Evolutionary conservation across 2,329 filamentous ascomycete genomes (phyloP), one percentile per base, ranked within the genome.

Genomic region (Davidsoniella australis): DNA sequence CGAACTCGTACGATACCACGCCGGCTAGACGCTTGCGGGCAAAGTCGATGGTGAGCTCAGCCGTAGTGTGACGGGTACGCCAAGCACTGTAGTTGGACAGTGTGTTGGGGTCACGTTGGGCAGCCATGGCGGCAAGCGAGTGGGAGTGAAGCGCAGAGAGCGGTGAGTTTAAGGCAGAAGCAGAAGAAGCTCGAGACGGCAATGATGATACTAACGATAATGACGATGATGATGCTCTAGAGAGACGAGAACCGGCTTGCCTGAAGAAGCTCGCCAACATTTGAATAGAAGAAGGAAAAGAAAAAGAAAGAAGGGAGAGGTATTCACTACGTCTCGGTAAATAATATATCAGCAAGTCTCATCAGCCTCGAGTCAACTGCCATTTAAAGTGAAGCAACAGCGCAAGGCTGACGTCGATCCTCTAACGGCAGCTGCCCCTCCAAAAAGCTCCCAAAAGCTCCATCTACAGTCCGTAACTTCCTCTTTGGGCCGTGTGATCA

Each of bases 41-140:
- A 62, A 96, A 98, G 59, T 94, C 79, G 57, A 96, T 80, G 57
- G 78, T 77, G 59, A 95, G 77, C 63, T 83, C 78, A 51, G 85
- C 83, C 17, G 76, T 80, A 17, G 86, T 91, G 67, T 95, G 87
- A 61, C 74, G 79, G 16, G 85, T 94, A 54, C 76, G 71, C 79
- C 86, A 95, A 50, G 82, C 79, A 63, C 85, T 79, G 66, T 95
- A 95, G 69, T 96, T 96, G 61, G 85, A 83, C 52, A 91, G 68
- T 23, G 91, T 95, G 63, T 87, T 93, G 48, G 87, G 87, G 66
- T 96, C 89, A 59, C 85, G 76, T 46, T 57, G 51, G n/a, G 52
- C 16, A 41, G 38, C 49, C 54, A 52, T 53, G 41, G 45, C 20
- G 7, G 38, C 23, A 23, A 49, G 16, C 17, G 48, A 45, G 29